Conservation (phyloP, 164 flowering plant species). For the Echeveria elegans region DNA sequence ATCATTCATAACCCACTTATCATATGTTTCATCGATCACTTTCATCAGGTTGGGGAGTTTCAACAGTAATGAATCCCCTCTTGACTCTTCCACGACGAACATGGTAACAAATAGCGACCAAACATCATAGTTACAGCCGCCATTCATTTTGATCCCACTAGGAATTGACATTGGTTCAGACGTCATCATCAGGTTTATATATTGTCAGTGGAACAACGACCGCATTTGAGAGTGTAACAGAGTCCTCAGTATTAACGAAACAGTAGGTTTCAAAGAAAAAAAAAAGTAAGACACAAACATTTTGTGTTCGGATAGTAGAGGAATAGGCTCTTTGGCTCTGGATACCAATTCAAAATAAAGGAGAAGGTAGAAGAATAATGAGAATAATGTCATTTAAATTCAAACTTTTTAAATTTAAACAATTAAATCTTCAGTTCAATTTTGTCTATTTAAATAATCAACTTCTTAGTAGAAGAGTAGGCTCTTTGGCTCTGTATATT, state of each 20-base stretch:
- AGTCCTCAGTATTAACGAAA: not conserved
- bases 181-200: slow-evolving; percentile 8
- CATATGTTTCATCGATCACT: not conserved
- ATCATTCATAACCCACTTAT: not conserved
- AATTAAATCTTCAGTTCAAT: no score
- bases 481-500: no score
- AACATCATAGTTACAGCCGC: not conserved
- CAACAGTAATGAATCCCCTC: slow-evolving; percentile 5
- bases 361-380: no score
- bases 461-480: no score
- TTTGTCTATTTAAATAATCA: no score
- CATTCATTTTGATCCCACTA: slow-evolving; percentile 8
- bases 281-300: no score
- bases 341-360: not conserved
- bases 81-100: slow-evolving; percentile 8
- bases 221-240: not conserved
- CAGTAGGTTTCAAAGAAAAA: slow-evolving; percentile 6
- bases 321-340: not conserved
- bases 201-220: slow-evolving; percentile 1
- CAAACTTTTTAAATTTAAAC: no score
- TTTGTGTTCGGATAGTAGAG: no score
- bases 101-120: slow-evolving; percentile 9
- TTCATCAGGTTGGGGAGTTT: not conserved
- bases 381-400: no score
- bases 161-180: slow-evolving; percentile 10